Evolutionary conservation across 192 early-diverging fungal genomes (phyloP).

Genomic region (Coemansia nantahalensis): DNA sequence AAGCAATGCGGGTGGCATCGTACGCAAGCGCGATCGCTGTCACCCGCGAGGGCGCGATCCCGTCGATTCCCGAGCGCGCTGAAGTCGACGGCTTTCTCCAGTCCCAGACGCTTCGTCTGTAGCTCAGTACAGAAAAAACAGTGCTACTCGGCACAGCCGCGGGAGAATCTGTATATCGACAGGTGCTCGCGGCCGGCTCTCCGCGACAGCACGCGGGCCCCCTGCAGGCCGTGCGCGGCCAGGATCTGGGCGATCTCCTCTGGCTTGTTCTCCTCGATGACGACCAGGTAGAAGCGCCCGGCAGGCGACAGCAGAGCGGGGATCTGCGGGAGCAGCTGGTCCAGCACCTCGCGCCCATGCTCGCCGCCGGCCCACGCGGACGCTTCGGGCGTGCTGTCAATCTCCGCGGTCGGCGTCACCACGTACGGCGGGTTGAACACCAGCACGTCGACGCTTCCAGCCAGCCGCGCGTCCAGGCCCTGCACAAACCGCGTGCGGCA

Average conservation of each 20-base stretch:
- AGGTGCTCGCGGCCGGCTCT: conserved; percentile 33
- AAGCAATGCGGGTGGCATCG: conserved; percentile 36
- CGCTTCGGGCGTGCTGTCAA: conserved; percentile 59
- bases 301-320: conserved; percentile 62
- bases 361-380: conserved; percentile 93
- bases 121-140: no score
- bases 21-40: conserved; percentile 39
- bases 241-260: conserved; percentile 71
- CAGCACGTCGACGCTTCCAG: conserved; percentile 68
- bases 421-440: conserved; percentile 97
- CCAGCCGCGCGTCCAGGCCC: conserved; percentile 56
- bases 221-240: conserved; percentile 13
- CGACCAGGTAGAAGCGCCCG: conserved; percentile 83
- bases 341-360: conserved; percentile 86
- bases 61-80: conserved; percentile 33
- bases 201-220: conserved; percentile 21
- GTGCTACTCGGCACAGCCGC: not conserved
- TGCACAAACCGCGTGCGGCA: conserved; percentile 63
- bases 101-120: conserved; percentile 3
- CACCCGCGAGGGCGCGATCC: conserved; percentile 38
- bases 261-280: conserved; percentile 84
- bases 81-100: conserved; percentile 31
- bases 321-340: conserved; percentile 71
- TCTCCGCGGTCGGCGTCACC: conserved; percentile 77
- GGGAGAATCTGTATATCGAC: conserved; percentile 31